Base-by-base conservation (phyloP, 2,329 filamentous ascomycete genomes). In the Botrytis elliptica region DNA sequence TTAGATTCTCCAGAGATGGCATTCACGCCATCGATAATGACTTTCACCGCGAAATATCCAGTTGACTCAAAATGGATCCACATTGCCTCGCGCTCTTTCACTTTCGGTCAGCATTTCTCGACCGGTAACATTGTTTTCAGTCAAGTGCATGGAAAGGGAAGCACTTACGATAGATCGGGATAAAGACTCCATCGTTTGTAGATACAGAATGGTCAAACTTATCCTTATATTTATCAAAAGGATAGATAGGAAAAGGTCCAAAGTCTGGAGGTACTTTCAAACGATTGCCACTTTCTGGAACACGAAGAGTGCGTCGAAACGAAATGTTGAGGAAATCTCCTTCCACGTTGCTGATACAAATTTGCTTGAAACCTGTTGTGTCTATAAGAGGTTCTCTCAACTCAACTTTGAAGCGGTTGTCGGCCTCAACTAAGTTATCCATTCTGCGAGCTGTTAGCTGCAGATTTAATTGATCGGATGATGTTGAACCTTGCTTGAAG, bases 141-240 rank as follows among this genome's bases (percentile, higher is more conserved):
- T 42, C 2, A 42, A 42, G 4, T 42, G 2, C 3, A 16, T 14
- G 42, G 42, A 44, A 44, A 44, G 14, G 4, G 16, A 44, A 18
- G n/a, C 3, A 64, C 75, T 64, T 38, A 76, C 75, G 65, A 75
- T 86, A 83, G 81, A 87, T 86, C 0, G 85, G 83, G 10, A 87
- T 79, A 76, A 87, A 84, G 0, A 85, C 63, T 1, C 85, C 85
- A 6, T 83, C 83, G 73, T 85, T 85, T 1, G 73, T 76, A 0
- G 74, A 76, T 77, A 86, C 82, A 8, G 78, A 71, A 0, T 74
- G 20, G 1, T 82, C 82, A 25, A 87, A 76, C 0, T 76, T 79
- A 1, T 76, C 67, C 14, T 78, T 74, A 70, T 83, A 83, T 5
- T 82, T 72, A 6, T 75, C 74, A 25, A 83, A 78, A 49, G 80